Conservation (phyloP, 345 rosid genomes). For the Triadica sebifera region DNA sequence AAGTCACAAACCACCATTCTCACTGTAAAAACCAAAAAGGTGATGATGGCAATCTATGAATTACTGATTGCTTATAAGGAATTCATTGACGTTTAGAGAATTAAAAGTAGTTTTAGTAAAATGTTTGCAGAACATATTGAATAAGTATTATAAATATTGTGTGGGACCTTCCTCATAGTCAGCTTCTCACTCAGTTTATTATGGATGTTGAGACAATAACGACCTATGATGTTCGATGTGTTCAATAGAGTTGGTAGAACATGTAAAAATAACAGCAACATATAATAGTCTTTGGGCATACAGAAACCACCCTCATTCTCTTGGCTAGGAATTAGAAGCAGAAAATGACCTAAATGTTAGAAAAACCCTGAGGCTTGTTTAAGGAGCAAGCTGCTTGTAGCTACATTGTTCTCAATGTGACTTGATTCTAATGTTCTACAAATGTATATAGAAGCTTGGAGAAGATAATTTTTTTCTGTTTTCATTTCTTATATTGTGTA, state of each 20-base stretch:
- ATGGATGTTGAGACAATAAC: not conserved
- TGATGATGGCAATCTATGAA: not conserved
- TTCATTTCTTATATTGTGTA: not conserved
- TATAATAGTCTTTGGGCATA: not conserved
- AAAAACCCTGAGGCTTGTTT: not conserved
- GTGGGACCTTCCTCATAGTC: not conserved
- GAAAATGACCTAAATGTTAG: not conserved
- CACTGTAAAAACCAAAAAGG: not conserved
- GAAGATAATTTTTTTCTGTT: not conserved
- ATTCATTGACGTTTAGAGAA: slow-evolving; percentile 1
- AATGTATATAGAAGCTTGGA: not conserved
- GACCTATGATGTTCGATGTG: slow-evolving; percentile 1
- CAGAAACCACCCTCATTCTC: not conserved
- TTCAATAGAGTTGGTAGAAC: not conserved
- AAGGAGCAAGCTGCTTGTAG: slow-evolving; percentile 17
- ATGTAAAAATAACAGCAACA: not conserved
- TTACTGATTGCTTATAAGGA: not conserved
- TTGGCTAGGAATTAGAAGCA: slow-evolving; percentile 1
- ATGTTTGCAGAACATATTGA: slow-evolving; percentile 8
- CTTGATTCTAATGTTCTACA: not conserved
- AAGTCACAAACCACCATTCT: slow-evolving; percentile 15
- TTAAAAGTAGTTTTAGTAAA: not conserved
- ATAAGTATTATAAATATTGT: slow-evolving; percentile 12
- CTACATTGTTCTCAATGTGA: not conserved
- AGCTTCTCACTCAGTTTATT: not conserved